Conservation (phyloP, 352 stramenopile species). For the Globisporangium okanoganense region DNA sequence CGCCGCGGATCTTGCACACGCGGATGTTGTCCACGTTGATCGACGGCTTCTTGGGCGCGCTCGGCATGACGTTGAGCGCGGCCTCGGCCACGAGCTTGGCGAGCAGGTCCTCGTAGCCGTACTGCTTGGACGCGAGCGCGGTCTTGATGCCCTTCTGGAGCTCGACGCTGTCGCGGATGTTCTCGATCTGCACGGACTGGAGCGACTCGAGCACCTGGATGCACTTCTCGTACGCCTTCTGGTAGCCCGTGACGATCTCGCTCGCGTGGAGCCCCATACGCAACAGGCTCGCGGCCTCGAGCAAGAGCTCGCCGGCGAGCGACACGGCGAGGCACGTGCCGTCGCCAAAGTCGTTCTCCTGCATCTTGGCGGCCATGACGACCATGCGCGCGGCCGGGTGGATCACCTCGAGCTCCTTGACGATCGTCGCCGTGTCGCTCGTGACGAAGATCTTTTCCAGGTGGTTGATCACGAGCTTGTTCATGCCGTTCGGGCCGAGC, state of each 20-base stretch:
- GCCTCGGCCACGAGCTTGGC: slow-evolving; percentile 94
- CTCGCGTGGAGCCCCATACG: slow-evolving; percentile 97
- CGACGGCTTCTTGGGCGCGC: slow-evolving; percentile 73
- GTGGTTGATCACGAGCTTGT: slow-evolving; percentile 99
- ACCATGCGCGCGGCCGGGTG: slow-evolving; percentile 99
- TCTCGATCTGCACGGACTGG: slow-evolving; percentile 62
- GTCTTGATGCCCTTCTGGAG: slow-evolving; percentile 91
- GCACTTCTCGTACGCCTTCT: slow-evolving; percentile 93
- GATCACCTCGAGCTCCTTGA: slow-evolving; percentile 98
- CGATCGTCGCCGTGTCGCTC: slow-evolving; percentile 98
- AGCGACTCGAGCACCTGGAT: slow-evolving; percentile 91
- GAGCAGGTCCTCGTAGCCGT: slow-evolving; percentile 95
- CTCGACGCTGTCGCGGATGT: slow-evolving; percentile 83
- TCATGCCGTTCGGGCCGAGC: slow-evolving; percentile 98
- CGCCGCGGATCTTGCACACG: slow-evolving; percentile 97
- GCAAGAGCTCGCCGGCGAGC: slow-evolving; percentile 97
- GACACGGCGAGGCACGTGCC: slow-evolving; percentile 97
- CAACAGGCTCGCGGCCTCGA: slow-evolving; percentile 95
- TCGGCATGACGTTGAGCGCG: slow-evolving; percentile 93
- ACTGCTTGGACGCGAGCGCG: slow-evolving; percentile 97
- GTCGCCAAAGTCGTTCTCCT: slow-evolving; percentile 97
- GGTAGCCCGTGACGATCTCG: slow-evolving; percentile 98
- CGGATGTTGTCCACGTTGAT: slow-evolving; percentile 98
- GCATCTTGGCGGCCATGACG: slow-evolving; percentile 96
- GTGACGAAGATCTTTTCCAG: slow-evolving; percentile 99